Conservation (phyloP, 352 stramenopile genomes). For the Globisporangium mamillatum region DNA sequence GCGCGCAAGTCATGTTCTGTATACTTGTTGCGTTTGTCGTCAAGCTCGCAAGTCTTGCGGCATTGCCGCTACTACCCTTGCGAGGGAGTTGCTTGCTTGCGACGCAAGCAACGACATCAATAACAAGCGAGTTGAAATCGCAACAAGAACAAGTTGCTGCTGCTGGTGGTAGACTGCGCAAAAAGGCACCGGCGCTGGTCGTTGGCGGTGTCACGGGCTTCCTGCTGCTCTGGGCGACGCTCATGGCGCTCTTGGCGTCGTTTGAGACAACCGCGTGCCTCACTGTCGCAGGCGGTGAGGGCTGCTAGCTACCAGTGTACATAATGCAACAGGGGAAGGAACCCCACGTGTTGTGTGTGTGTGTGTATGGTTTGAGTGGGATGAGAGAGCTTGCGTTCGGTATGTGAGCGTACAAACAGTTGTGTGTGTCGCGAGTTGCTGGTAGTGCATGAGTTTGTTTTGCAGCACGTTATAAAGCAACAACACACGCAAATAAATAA, state of each 20-base stretch:
- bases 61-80: conserved; percentile 40
- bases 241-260: conserved; percentile 49
- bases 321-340: too few relatives aligned
- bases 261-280: conserved; percentile 61
- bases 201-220: conserved; percentile 31
- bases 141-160: neutral
- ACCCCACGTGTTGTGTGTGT: too few relatives aligned
- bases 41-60: conserved; percentile 27
- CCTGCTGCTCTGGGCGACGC: conserved; percentile 48
- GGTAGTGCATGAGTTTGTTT: neutral
- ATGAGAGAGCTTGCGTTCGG: neutral
- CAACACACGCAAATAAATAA: neutral
- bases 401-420: neutral
- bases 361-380: neutral
- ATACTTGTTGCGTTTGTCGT: conserved; percentile 43
- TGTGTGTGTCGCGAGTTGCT: neutral
- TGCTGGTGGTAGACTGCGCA: neutral
- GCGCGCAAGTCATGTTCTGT: conserved; percentile 44
- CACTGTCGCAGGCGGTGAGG: conserved; percentile 54
- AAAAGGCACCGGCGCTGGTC: conserved; percentile 22
- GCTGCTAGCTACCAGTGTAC: conserved; percentile 32
- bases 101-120: conserved; percentile 2
- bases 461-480: neutral
- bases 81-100: neutral
- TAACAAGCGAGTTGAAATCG: neutral